Percentiles rank a stretch among this genome's conserved stretches.
Evolutionary conservation across 208 protist species (phyloP).

Genomic region (Leishmania gerbilli): DNA sequence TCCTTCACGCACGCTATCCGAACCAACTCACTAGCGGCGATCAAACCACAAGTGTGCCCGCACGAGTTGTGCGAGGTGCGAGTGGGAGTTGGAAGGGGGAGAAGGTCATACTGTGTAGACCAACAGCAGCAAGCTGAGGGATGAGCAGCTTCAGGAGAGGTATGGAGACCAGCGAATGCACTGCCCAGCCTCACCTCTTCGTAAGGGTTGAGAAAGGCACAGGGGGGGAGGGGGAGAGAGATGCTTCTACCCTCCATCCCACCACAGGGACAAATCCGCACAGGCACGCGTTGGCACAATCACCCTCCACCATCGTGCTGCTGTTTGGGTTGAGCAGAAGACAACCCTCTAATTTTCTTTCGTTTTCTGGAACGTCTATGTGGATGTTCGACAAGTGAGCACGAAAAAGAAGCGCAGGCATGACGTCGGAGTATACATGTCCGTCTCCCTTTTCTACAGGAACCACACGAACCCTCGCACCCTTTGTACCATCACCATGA

Average conservation of each 20-base stretch:
- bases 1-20: background rate
- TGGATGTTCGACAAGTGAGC: background rate
- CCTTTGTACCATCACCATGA: background rate
- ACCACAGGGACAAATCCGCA: background rate
- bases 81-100: background rate
- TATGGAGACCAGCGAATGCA: background rate
- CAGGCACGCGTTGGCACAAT: background rate
- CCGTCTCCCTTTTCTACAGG: background rate
- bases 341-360: background rate
- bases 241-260: background rate
- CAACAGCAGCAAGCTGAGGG: background rate
- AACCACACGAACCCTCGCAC: background rate
- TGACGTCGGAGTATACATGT: background rate
- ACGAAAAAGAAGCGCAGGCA: background rate
- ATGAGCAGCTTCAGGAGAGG: background rate
- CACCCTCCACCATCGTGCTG: background rate
- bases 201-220: background rate
- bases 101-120: background rate
- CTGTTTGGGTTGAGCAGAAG: background rate
- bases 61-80: background rate
- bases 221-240: background rate
- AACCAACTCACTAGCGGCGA: background rate
- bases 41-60: background rate
- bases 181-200: background rate
- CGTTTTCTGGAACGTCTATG: background rate